phyloP scores from a whole-genome alignment of 164 flowering plant genomes.

The Vitis amurensis region DNA sequence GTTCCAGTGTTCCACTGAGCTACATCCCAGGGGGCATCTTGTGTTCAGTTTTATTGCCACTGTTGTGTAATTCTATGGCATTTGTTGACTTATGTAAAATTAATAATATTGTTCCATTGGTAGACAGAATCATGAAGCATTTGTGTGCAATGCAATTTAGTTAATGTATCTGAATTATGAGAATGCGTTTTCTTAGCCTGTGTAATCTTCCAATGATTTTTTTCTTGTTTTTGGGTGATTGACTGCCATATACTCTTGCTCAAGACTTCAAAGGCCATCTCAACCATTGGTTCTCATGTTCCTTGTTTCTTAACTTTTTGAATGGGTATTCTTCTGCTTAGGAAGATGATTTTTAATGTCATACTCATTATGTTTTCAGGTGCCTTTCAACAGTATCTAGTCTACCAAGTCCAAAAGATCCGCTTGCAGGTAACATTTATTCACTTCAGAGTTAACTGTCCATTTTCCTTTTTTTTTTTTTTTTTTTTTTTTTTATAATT shows the following conservation, averaged over 20 bases:
- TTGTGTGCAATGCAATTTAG: no score
- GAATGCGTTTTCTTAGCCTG: no score
- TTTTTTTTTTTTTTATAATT: no score
- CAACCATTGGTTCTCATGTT: background rate
- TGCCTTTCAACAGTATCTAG: constrained; percentile 83
- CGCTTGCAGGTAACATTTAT: constrained; percentile 71
- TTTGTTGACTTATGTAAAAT: no score
- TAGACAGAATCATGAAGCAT: no score
- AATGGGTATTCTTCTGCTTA: background rate
- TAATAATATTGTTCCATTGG: no score
- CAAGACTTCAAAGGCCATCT: background rate
- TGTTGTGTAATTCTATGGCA: no score
- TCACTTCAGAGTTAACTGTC: background rate
- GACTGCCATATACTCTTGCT: background rate
- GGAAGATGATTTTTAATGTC: background rate
- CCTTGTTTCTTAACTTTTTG: background rate
- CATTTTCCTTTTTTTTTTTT: background rate
- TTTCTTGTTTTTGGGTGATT: background rate
- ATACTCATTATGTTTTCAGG: constrained; percentile 34
- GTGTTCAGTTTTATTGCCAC: no score
- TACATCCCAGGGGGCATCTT: no score
- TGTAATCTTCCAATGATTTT: background rate
- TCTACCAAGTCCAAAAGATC: constrained; percentile 87
- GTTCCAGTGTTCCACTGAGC: no score
- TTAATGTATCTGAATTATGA: no score